Evolutionary conservation across 345 rosid genomes (phyloP).

Genomic region (Ailanthus altissimus): DNA sequence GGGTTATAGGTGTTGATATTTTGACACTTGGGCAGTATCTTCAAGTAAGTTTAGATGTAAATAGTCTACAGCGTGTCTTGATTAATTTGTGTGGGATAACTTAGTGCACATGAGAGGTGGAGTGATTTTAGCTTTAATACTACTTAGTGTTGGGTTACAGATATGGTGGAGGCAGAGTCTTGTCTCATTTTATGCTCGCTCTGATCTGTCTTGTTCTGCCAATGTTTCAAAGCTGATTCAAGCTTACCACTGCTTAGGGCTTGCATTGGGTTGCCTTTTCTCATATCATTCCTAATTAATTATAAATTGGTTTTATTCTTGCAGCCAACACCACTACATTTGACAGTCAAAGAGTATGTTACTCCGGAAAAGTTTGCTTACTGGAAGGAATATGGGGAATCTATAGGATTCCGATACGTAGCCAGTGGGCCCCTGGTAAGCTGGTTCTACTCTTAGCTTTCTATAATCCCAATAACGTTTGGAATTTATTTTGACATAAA

Average conservation of each 20-base stretch:
- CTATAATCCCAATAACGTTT: background rate
- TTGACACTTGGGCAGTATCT: slow-evolving; percentile 95
- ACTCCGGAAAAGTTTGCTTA: slow-evolving; percentile 88
- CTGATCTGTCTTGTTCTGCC: background rate
- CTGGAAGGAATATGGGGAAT: slow-evolving; percentile 97
- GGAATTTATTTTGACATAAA: background rate
- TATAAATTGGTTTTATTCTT: slow-evolving; percentile 7
- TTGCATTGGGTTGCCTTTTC: background rate
- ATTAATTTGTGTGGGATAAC: too few species aligned
- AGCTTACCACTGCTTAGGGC: background rate
- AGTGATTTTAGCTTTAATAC: too few species aligned
- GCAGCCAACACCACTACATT: slow-evolving; percentile 96
- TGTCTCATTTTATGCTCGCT: slow-evolving; percentile 2
- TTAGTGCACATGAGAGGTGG: too few species aligned
- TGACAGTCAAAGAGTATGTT: slow-evolving; percentile 95
- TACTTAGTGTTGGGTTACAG: background rate
- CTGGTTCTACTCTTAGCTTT: background rate
- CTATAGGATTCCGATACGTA: slow-evolving; percentile 90
- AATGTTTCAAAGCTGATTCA: slow-evolving; percentile 7
- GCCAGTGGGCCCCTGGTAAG: slow-evolving; percentile 98
- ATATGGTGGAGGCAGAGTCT: background rate
- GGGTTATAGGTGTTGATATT: slow-evolving; percentile 90
- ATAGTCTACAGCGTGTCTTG: background rate
- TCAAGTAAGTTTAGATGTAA: slow-evolving; percentile 58
- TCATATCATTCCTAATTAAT: background rate